phyloP scores from a whole-genome alignment of 2,329 filamentous ascomycete genomes.

The Scleromitrula shiraiana region DNA sequence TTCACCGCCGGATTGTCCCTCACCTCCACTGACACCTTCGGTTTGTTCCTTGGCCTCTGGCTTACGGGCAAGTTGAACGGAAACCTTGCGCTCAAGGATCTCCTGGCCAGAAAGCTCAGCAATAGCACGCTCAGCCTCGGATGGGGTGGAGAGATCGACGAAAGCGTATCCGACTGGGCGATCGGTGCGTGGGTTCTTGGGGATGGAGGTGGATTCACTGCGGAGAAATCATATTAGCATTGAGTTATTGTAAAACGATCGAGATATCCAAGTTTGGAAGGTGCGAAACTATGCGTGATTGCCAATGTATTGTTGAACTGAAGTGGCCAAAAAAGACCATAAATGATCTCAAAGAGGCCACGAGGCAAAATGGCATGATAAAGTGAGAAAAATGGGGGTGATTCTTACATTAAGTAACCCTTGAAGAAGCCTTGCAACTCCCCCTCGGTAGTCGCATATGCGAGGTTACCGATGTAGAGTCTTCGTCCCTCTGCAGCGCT shows the following conservation, averaged over 20 bases:
- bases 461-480: slow-evolving; percentile 99
- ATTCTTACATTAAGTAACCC: slow-evolving; percentile 94
- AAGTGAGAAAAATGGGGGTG: background rate
- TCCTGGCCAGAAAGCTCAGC: slow-evolving; percentile 93
- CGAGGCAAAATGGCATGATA: background rate
- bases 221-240: slow-evolving; percentile 11
- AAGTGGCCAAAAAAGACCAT: slow-evolving; percentile 9
- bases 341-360: slow-evolving; percentile 1
- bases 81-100: slow-evolving; percentile 98
- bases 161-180: slow-evolving; percentile 98
- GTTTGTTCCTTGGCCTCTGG: slow-evolving; percentile 77
- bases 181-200: slow-evolving; percentile 97
- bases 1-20: slow-evolving; percentile 59
- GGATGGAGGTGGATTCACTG: slow-evolving; percentile 98
- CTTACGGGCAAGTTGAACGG: slow-evolving; percentile 96
- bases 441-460: slow-evolving; percentile 99
- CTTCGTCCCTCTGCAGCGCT: slow-evolving; percentile 98
- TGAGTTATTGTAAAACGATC: background rate
- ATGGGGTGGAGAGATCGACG: slow-evolving; percentile 90
- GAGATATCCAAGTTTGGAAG: background rate
- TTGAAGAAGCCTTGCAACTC: slow-evolving; percentile 99
- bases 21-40: slow-evolving; percentile 64
- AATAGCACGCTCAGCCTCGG: slow-evolving; percentile 93
- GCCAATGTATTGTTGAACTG: background rate
- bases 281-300: background rate